Evolutionary conservation across 2,329 filamentous ascomycete species (phyloP), one percentile per base, ranked within the genome.

Genomic region (Monilinia fructigena): DNA sequence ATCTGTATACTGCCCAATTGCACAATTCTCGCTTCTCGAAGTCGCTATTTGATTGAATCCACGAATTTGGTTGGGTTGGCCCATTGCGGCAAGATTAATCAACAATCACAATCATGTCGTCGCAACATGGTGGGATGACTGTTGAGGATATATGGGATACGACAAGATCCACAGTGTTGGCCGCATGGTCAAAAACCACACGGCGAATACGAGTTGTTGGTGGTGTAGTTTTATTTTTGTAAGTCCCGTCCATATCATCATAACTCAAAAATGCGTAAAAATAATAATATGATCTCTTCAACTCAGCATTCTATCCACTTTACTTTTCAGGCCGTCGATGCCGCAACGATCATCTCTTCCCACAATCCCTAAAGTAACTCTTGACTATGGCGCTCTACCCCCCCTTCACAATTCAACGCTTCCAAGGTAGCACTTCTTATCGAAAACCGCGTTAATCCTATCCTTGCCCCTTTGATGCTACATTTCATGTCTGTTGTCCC

Each of bases 401-500:
- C 31, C 12, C 56, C 68, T 48, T 20, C 56, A 10, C 45, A 66
- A 38, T 69, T 63, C 42, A 70, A 71, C 53, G 47, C 45, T 20
- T 68, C 67, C 62, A 70, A 70, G 71, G 78, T 85, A 56, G 83
- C 82, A 23, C 78, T 85, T 11, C 77, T 85, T 28, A 80, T 85
- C 68, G 83, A 85, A 74, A 81, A 80, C 73, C 80, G 83, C 3
- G 73, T 80, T 3, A 77, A 78, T 52, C 77, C 82, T 4, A 75
- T 80, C 68, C 79, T 85, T 52, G 82, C 82, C 3, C 82, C 10
- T 78, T 76, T 84, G 52, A 75, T 84, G 74, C 77, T 85, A 20
- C 83, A 85, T 74, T 83, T 85, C 75, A 84, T 84, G 69, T 77
- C 80, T 3, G 82, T 85, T 38, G 80, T 85, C 3, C 82, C 82